A percentile compares a stretch with the other conserved stretches of the same genome.
Evolutionary conservation across 306 rosid species (phyloP).

Genomic region (Leucaena leucocephala): DNA sequence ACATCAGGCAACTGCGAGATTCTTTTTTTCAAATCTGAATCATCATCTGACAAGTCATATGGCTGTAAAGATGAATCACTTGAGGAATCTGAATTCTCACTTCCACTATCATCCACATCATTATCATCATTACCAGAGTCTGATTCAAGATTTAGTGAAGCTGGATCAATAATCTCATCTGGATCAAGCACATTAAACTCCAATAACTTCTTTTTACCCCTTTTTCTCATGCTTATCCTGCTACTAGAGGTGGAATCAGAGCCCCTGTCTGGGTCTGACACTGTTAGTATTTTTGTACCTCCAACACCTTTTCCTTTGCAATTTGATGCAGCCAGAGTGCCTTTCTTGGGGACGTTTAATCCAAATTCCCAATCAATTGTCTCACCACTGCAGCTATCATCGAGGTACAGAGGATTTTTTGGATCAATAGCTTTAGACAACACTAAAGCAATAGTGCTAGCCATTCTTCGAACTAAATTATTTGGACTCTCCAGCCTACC

Average conservation of each 20-base stretch:
- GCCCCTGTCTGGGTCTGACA: constrained; percentile 42
- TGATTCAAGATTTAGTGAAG: constrained; percentile 61
- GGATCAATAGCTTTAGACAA: constrained; percentile 94
- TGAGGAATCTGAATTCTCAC: constrained; percentile 72
- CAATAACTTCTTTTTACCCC: constrained; percentile 53
- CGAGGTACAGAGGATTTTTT: constrained; percentile 87
- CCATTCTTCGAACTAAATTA: constrained; percentile 82
- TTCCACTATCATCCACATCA: constrained; percentile 52
- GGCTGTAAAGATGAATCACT: constrained; percentile 89
- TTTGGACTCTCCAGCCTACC: constrained; percentile 96
- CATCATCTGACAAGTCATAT: constrained; percentile 87
- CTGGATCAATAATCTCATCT: constrained; percentile 89
- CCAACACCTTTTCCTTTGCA: constrained; percentile 39
- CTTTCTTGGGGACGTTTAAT: constrained; percentile 54
- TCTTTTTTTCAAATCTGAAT: constrained; percentile 77
- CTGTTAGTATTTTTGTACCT: constrained; percentile 38
- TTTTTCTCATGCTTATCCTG: constrained; percentile 39
- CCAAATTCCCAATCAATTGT: constrained; percentile 85
- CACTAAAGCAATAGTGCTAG: constrained; percentile 75
- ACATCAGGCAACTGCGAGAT: constrained; percentile 84
- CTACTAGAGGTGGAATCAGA: constrained; percentile 39
- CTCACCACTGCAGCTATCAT: constrained; percentile 73
- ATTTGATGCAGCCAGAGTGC: constrained; percentile 36
- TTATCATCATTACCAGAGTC: constrained; percentile 48
- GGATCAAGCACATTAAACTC: constrained; percentile 76